These are phyloP conservation scores for Camelina hispida DNA, from an alignment of 345 rosid species.

Conservation along the genomic window DNA sequence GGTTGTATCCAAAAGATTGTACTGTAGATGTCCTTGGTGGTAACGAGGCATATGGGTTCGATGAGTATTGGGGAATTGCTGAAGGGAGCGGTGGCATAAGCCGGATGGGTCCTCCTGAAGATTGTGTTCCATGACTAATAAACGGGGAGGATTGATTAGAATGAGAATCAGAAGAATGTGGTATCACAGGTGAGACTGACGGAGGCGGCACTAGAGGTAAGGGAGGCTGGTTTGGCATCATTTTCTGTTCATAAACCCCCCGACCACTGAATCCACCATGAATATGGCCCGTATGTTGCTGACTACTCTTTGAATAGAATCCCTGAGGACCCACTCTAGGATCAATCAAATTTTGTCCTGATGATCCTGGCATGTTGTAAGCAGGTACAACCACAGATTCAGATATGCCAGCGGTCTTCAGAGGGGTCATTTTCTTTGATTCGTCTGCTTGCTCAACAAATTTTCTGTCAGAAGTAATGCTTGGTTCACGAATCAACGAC, in stretches of 20 bases:
- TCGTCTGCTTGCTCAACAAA: constrained; percentile 78
- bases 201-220: constrained; percentile 94
- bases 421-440: constrained; percentile 54
- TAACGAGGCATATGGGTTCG: constrained; percentile 68
- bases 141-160: constrained; percentile 58
- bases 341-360: constrained; percentile 57
- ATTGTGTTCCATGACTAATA: constrained; percentile 52
- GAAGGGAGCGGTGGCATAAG: constrained; percentile 88
- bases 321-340: constrained; percentile 68
- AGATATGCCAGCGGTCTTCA: constrained; percentile 48
- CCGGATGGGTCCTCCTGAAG: constrained; percentile 77
- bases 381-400: constrained; percentile 63
- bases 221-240: constrained; percentile 77
- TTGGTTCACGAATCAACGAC: constrained; percentile 75
- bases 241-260: constrained; percentile 76
- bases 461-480: constrained; percentile 84
- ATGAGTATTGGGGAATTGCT: constrained; percentile 81
- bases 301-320: constrained; percentile 66
- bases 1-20: constrained; percentile 65
- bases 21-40: constrained; percentile 62
- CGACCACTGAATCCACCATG: constrained; percentile 56
- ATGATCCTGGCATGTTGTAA: constrained; percentile 54
- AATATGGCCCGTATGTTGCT: constrained; percentile 55
- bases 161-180: constrained; percentile 60
- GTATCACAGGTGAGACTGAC: constrained; percentile 53